Evolutionary conservation across 169 alveolate genomes (phyloP).

Genomic region (Theileria annulata): DNA sequence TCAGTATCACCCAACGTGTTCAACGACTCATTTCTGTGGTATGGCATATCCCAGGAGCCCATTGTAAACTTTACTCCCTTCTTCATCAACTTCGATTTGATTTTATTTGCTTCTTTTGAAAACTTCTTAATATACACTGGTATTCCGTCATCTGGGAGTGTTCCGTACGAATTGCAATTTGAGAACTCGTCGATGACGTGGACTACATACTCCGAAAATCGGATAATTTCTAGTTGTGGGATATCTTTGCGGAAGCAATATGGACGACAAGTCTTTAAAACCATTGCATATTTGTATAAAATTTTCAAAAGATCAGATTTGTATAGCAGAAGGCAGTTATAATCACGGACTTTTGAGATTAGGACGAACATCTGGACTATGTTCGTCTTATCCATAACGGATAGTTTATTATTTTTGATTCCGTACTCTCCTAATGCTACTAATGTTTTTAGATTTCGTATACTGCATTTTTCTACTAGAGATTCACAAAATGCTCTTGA

Average conservation of each 20-base stretch:
- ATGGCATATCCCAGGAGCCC: slow-evolving; percentile 22
- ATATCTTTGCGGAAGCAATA: slow-evolving; percentile 15
- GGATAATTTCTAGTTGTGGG: background rate
- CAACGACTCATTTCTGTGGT: background rate
- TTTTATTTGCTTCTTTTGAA: slow-evolving; percentile 19
- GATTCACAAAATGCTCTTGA: slow-evolving; percentile 22
- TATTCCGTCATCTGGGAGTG: slow-evolving; percentile 7
- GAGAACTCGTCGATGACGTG: slow-evolving; percentile 44
- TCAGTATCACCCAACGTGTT: slow-evolving; percentile 23
- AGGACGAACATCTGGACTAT: slow-evolving; percentile 50
- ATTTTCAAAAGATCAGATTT: slow-evolving; percentile 16
- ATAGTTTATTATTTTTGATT: slow-evolving; percentile 24
- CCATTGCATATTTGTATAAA: slow-evolving; percentile 18
- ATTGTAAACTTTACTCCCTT: slow-evolving; percentile 22
- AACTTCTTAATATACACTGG: slow-evolving; percentile 39
- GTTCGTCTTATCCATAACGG: slow-evolving; percentile 29
- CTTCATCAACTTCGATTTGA: slow-evolving; percentile 19
- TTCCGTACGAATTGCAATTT: slow-evolving; percentile 24
- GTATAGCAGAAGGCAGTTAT: slow-evolving; percentile 31
- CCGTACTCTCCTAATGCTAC: slow-evolving; percentile 14
- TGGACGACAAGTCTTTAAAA: background rate
- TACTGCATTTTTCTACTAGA: slow-evolving; percentile 33
- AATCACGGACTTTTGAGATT: slow-evolving; percentile 34
- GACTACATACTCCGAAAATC: slow-evolving; percentile 31
- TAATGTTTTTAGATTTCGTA: slow-evolving; percentile 2